Conservation (phyloP, 2,329 filamentous ascomycete species). For the Didymella segeticola region DNA sequence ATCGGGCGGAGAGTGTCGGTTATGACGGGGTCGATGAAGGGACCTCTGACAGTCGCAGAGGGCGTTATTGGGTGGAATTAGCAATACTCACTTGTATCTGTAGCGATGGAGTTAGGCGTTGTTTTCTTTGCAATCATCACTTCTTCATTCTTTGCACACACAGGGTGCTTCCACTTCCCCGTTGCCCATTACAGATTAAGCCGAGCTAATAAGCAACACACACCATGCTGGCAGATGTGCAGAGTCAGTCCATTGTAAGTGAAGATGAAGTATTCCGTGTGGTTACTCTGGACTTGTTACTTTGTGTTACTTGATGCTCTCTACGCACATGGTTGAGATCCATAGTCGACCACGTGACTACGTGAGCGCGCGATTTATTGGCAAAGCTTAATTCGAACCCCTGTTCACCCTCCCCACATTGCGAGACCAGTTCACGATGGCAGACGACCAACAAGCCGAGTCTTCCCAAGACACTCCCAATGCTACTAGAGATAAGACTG, state of each 20-base stretch:
- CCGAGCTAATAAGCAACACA: too few relatives aligned
- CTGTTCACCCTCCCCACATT: not conserved
- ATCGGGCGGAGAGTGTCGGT: constrained; percentile 43
- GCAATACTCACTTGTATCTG: not conserved
- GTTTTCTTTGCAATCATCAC: not conserved
- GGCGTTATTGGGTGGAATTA: constrained; percentile 48
- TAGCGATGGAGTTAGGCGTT: constrained; percentile 1
- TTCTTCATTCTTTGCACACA: too few relatives aligned
- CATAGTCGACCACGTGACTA: constrained; percentile 3
- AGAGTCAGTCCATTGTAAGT: too few relatives aligned
- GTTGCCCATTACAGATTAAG: too few relatives aligned
- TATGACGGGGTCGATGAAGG: constrained; percentile 31
- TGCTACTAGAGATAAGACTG: not conserved
- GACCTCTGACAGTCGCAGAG: constrained; percentile 34
- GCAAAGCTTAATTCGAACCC: not conserved
- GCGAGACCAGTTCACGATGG: not conserved
- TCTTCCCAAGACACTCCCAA: not conserved
- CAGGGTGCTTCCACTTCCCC: too few relatives aligned
- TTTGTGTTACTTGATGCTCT: too few relatives aligned
- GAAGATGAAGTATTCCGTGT: not conserved
- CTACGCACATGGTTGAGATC: not conserved
- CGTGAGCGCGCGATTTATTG: constrained; percentile 6
- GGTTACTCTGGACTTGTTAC: too few relatives aligned
- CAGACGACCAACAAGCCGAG: not conserved
- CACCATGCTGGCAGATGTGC: too few relatives aligned